Conservation (phyloP, 805 yeast genomes). For the Candida caryicola region DNA sequence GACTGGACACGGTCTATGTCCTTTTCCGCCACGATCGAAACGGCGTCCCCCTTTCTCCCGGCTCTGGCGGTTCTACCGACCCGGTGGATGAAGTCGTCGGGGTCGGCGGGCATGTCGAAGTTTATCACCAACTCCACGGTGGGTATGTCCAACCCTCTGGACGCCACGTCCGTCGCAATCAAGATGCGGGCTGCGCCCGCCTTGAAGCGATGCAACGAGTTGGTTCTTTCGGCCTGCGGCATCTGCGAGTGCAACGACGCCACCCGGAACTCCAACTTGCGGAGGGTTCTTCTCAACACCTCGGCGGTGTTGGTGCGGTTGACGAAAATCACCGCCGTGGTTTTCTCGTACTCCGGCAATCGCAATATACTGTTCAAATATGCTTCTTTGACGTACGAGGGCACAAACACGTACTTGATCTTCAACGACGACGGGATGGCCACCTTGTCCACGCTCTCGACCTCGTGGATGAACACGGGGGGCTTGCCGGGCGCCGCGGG, state of each 20-base stretch:
- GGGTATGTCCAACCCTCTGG: constrained; percentile 97
- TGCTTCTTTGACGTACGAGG: constrained; percentile 88
- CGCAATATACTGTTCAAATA: constrained; percentile 69
- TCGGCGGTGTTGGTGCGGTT: constrained; percentile 92
- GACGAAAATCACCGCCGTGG: constrained; percentile 83
- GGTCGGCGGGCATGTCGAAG: constrained; percentile 91
- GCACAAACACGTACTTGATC: constrained; percentile 70
- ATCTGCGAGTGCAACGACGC: constrained; percentile 92
- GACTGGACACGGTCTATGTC: constrained; percentile 80
- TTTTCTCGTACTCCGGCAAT: constrained; percentile 57
- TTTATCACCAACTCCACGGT: constrained; percentile 85
- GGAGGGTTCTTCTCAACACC: constrained; percentile 70
- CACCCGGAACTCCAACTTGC: constrained; percentile 71
- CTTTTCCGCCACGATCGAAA: constrained; percentile 79
- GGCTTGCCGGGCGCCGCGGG: constrained; percentile 53
- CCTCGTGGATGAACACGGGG: constrained; percentile 68
- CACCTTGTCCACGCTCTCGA: constrained; percentile 67
- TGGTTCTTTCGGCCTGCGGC: constrained; percentile 90
- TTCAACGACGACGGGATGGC: constrained; percentile 75
- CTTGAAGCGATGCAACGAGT: constrained; percentile 86
- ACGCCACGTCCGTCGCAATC: constrained; percentile 95
- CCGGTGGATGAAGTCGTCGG: constrained; percentile 94
- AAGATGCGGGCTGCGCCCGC: constrained; percentile 92
- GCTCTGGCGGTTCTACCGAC: constrained; percentile 99
- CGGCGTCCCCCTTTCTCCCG: constrained; percentile 81